Conservation (phyloP, 805 yeast species). For the Pichia manshurica region DNA sequence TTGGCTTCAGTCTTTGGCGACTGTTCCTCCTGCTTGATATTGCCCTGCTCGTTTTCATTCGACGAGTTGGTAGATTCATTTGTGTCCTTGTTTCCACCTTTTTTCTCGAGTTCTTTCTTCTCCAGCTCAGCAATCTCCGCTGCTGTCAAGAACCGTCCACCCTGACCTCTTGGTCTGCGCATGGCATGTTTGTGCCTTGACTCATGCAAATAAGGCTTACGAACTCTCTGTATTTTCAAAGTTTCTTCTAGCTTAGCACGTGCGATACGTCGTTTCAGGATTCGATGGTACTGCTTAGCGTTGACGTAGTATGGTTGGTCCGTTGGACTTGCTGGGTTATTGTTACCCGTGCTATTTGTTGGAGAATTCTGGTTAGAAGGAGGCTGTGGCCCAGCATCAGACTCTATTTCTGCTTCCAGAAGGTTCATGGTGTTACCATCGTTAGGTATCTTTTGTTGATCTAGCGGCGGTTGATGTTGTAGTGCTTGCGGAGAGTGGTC, state of each 20-base stretch:
- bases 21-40: neutral
- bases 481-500: neutral
- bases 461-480: neutral
- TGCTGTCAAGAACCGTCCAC: constrained; percentile 94
- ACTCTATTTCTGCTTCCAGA: neutral
- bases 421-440: neutral
- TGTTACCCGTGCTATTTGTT: constrained; percentile 5
- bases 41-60: neutral
- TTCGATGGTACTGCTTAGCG: constrained; percentile 96
- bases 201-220: constrained; percentile 93
- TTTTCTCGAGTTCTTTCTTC: constrained; percentile 4
- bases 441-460: too few species aligned
- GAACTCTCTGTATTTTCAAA: constrained; percentile 78
- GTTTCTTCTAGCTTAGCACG: constrained; percentile 89
- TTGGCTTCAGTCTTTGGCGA: too few species aligned
- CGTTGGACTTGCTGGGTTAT: neutral
- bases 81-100: too few species aligned
- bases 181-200: constrained; percentile 98
- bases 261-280: constrained; percentile 86
- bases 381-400: neutral
- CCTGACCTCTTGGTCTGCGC: constrained; percentile 99
- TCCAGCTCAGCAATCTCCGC: constrained; percentile 68
- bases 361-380: neutral
- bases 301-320: constrained; percentile 97
- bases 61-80: neutral